phyloP scores from a whole-genome alignment of 2,329 filamentous ascomycete species.

The Sphaceloma murrayae region DNA sequence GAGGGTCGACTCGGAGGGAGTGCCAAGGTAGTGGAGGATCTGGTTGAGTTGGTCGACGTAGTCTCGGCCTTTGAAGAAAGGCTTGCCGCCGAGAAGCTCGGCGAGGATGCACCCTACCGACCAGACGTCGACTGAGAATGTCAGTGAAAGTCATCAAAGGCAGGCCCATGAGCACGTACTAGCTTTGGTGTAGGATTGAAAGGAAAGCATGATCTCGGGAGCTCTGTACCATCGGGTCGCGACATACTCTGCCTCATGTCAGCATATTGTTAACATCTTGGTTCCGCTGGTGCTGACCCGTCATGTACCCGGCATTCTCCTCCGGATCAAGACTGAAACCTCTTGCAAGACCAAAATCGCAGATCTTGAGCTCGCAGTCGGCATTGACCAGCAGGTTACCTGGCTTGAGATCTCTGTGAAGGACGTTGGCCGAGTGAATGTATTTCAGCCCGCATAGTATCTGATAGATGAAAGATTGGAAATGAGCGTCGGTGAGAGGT shows the following conservation, averaged over 20 bases:
- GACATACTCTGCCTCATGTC: slow-evolving; percentile 62
- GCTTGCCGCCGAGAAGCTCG: slow-evolving; percentile 86
- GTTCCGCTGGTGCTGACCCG: no score
- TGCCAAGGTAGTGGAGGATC: slow-evolving; percentile 95
- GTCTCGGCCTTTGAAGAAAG: slow-evolving; percentile 98
- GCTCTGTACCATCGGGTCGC: slow-evolving; percentile 98
- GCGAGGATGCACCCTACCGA: slow-evolving; percentile 97
- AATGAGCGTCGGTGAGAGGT: slow-evolving; percentile 93
- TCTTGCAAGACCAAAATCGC: slow-evolving; percentile 91
- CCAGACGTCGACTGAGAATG: slow-evolving; percentile 80
- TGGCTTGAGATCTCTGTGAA: slow-evolving; percentile 94
- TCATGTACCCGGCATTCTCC: slow-evolving; percentile 99
- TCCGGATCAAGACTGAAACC: slow-evolving; percentile 96
- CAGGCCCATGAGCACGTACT: slow-evolving; percentile 58
- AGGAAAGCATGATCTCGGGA: slow-evolving; percentile 98
- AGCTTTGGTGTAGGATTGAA: slow-evolving; percentile 99
- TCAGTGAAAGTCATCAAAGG: slow-evolving; percentile 14
- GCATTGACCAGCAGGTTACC: slow-evolving; percentile 96
- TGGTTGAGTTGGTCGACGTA: slow-evolving; percentile 99
- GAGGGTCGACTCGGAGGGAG: slow-evolving; percentile 89
- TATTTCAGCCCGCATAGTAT: slow-evolving; percentile 98
- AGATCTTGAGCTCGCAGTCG: slow-evolving; percentile 98
- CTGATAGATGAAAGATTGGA: slow-evolving; percentile 99
- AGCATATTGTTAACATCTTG: not conserved
- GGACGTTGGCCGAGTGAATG: slow-evolving; percentile 95